Evolutionary conservation across 1,139 yeast genomes (phyloP).

Genomic region (Arxiozyma slooffiae): DNA sequence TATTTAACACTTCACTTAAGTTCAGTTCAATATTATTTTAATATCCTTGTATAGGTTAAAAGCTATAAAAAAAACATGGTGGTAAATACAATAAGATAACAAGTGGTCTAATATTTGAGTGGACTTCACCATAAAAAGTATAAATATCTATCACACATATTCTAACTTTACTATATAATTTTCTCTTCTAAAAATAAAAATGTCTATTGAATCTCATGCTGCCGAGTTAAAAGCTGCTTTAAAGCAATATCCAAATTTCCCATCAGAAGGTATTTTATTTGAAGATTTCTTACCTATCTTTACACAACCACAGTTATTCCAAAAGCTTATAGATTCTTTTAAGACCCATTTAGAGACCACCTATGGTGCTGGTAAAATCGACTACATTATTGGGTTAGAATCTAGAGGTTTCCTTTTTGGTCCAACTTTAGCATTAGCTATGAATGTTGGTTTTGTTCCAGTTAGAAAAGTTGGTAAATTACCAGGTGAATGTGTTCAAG

Average conservation of each 20-base stretch:
- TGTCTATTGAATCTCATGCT: slow-evolving; percentile 38
- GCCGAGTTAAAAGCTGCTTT: slow-evolving; percentile 54
- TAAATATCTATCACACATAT: background rate
- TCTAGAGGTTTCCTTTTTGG: slow-evolving; percentile 96
- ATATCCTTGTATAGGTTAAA: background rate
- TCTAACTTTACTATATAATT: background rate
- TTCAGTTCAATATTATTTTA: background rate
- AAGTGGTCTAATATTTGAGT: background rate
- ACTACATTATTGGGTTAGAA: slow-evolving; percentile 87
- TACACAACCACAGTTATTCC: slow-evolving; percentile 69
- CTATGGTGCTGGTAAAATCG: slow-evolving; percentile 50
- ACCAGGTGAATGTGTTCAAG: slow-evolving; percentile 73
- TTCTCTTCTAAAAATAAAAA: background rate
- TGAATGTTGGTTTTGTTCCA: slow-evolving; percentile 87
- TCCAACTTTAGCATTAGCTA: slow-evolving; percentile 82
- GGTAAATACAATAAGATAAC: too few relatives aligned
- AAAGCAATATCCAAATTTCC: slow-evolving; percentile 87
- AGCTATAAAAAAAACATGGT: too few relatives aligned
- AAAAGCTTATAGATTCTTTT: slow-evolving; percentile 72
- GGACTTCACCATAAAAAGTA: background rate
- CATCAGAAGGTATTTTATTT: slow-evolving; percentile 81
- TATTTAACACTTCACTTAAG: too few relatives aligned
- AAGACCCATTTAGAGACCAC: slow-evolving; percentile 56
- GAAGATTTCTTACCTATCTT: slow-evolving; percentile 95
- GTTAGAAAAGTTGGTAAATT: slow-evolving; percentile 91